Conservation (phyloP, 768 basidiomycete genomes). For the Suillus occidentalis region DNA sequence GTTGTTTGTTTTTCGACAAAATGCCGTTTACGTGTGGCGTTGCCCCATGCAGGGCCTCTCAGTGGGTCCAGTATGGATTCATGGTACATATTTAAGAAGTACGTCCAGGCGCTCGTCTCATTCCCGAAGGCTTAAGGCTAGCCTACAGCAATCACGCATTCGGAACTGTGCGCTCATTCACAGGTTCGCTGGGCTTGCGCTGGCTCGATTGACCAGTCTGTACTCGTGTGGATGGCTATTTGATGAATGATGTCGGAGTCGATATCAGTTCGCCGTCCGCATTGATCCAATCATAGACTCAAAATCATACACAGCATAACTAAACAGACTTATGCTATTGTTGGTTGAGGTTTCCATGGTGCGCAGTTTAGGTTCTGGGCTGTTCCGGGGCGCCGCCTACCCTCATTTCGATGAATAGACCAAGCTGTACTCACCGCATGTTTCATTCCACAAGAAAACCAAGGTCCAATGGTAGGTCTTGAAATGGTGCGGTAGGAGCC, state of each 20-base stretch:
- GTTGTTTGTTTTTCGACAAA: not conserved
- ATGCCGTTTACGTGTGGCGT: not conserved
- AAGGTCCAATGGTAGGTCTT: constrained; percentile 28
- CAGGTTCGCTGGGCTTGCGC: not conserved
- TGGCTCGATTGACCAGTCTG: not conserved
- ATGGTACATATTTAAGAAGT: not conserved
- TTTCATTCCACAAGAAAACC: constrained; percentile 35
- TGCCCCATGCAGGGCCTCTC: not conserved
- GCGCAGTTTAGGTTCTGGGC: not conserved
- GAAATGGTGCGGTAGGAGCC: constrained; percentile 31
- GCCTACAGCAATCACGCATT: not conserved
- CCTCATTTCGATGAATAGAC: constrained; percentile 30
- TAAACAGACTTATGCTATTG: not conserved
- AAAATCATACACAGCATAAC: not conserved
- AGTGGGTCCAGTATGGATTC: not conserved
- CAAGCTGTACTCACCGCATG: constrained; percentile 33
- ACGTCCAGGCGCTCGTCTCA: not conserved
- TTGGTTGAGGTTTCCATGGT: not conserved
- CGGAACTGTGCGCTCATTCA: not conserved
- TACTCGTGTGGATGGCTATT: not conserved
- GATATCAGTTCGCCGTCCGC: not conserved
- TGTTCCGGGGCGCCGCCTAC: not conserved
- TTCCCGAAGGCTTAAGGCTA: not conserved
- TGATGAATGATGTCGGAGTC: not conserved
- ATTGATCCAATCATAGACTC: not conserved